Conservation (phyloP, 2,329 filamentous ascomycete genomes). For the Phialophora macrospora region DNA sequence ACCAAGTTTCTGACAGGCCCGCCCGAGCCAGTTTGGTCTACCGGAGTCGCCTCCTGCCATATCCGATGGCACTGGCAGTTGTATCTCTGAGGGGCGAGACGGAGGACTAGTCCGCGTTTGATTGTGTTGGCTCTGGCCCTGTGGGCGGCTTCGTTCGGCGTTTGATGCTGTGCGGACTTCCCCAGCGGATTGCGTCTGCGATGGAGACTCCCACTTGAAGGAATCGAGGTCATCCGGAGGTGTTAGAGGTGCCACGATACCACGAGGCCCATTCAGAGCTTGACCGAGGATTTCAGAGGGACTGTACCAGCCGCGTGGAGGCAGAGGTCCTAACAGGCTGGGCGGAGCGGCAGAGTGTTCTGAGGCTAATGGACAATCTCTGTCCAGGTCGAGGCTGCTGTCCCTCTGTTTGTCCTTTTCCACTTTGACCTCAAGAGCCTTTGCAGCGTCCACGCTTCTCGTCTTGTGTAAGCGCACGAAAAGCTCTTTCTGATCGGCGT, state of each 20-base stretch:
- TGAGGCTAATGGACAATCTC: neutral
- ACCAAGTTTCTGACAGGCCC: slow-evolving; percentile 32
- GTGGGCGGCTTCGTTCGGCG: slow-evolving; percentile 1
- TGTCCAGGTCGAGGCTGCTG: neutral
- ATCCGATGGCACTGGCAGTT: slow-evolving; percentile 26
- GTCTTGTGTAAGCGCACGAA: slow-evolving; percentile 14
- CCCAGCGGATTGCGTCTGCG: slow-evolving; percentile 9
- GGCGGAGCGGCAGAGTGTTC: slow-evolving; percentile 7
- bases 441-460: slow-evolving; percentile 6
- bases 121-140: slow-evolving; percentile 10
- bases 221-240: slow-evolving; percentile 41
- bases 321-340: slow-evolving; percentile 11
- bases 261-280: slow-evolving; percentile 21
- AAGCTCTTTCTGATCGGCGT: neutral
- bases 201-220: slow-evolving; percentile 37
- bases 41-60: slow-evolving; percentile 22
- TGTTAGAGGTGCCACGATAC: slow-evolving; percentile 33
- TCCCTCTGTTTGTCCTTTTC: slow-evolving; percentile 1
- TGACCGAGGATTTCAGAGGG: slow-evolving; percentile 15
- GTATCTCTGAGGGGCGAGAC: slow-evolving; percentile 31
- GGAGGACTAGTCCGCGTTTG: slow-evolving; percentile 23
- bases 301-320: slow-evolving; percentile 23
- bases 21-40: slow-evolving; percentile 29
- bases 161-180: slow-evolving; percentile 24
- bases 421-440: neutral